Base-by-base conservation (phyloP, 2,329 filamentous ascomycete species). In the Pezicula neosporulosa region DNA sequence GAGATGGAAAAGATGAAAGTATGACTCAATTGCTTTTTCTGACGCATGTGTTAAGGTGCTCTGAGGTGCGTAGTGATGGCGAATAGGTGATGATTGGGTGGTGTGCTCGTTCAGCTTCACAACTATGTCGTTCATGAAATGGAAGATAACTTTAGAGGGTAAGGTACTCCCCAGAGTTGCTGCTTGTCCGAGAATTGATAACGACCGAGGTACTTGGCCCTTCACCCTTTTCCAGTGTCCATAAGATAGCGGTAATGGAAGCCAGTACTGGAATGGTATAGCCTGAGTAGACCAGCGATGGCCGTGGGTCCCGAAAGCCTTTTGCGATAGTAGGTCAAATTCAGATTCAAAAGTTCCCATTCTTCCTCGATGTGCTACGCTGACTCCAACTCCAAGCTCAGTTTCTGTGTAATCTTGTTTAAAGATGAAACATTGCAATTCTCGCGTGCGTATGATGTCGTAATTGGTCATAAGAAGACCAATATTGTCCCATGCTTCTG, bases 1-100 rank as follows among this genome's bases (percentile, higher is more conserved):
- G 0, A 80, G 62, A 58, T 78, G 77, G 56, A 76, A 78, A 15
- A 79, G 69, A 48, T 76, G 71, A 54, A 78, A 78, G 60, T 79
- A 78, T 0, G 75, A 73, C 54, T 77, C 72, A 4, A 79, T 76
- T 4, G 76, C 77, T 63, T 78, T 78, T 54, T 80, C 77, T 0
- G 74, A 78, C 0, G 74, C 73, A 44, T 77, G 72, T 0, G 63
- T 68, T 16, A 79, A 65, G 0, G 70, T 74, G 48, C 72, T 75
- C 35, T 65, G 69, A 2, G 50, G 16, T 10, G 58, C 51, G 3
- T 59, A 9, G 16, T 48, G 36, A 27, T 24, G 37, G 1, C 50
- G 19, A 48, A 50, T 47, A n/a, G 36, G 38, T 12, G 53, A 59
- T 1, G 51, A 60, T 21, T 54, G 53, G 10, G 58, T 51, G 2